These are phyloP conservation scores for Fusarium pseudonygamai DNA, from an alignment of 2,329 filamentous ascomycete species.

Conservation along the genomic window DNA sequence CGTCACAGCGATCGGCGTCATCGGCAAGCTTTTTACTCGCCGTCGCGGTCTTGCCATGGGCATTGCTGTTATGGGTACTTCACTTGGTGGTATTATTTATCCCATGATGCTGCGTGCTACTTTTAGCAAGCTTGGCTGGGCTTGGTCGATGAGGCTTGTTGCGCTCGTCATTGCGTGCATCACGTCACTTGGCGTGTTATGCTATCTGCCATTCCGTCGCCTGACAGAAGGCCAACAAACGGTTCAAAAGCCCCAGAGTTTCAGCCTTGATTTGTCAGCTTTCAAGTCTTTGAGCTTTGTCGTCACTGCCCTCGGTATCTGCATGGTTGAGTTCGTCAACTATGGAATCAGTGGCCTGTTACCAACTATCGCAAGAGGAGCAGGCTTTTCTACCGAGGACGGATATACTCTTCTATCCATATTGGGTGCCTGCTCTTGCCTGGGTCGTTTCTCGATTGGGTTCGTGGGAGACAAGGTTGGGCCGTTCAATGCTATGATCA, in stretches of 20 bases:
- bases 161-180: conserved; percentile 41
- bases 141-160: conserved; percentile 46
- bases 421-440: conserved; percentile 52
- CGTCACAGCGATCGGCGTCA: conserved; percentile 44
- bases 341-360: conserved; percentile 57
- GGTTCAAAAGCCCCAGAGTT: background rate
- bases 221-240: background rate
- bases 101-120: conserved; percentile 45
- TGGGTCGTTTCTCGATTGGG: conserved; percentile 55
- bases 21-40: conserved; percentile 40
- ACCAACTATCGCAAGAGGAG: conserved; percentile 53
- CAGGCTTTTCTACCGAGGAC: conserved; percentile 45
- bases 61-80: conserved; percentile 28
- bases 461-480: conserved; percentile 53
- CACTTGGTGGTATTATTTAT: conserved; percentile 45
- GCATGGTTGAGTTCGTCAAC: conserved; percentile 58
- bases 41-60: conserved; percentile 33
- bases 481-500: conserved; percentile 51
- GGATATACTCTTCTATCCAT: conserved; percentile 56
- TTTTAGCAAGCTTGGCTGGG: conserved; percentile 43
- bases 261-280: conserved; percentile 48
- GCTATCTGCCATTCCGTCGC: conserved; percentile 45
- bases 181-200: conserved; percentile 43
- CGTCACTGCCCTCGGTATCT: conserved; percentile 52
- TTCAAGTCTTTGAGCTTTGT: conserved; percentile 52